Base-by-base conservation (phyloP, 169 alveolate genomes). In the Plasmodium ovale region DNA sequence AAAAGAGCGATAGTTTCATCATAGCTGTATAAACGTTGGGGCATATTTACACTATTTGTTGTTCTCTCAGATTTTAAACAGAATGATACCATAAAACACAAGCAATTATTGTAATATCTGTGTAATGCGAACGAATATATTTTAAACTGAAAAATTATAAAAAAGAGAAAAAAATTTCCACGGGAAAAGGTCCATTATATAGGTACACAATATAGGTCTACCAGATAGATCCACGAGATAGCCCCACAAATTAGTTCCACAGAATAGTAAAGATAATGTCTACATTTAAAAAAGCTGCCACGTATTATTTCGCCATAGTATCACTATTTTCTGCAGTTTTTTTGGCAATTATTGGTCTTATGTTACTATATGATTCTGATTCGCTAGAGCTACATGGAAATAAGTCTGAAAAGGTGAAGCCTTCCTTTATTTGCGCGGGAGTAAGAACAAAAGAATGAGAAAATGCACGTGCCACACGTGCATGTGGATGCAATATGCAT, bases 361-460 rank as follows among this genome's bases (percentile, higher is more conserved):
- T 74, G 88, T 51, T 74, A 44, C 47, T 74, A 67, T 62, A 62
- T 74, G 88, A 74, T 53, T 74, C 88, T 44, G 77, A 74, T 19
- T 74, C 88, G n/a, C 21, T 74, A 67, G 88, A 74, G 42, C 59
- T 74, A 49, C 88, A 74, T 65, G 88, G 88, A 51, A 44, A 74
- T 44, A 74, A 59, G 33, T 44, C 77, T 19, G 88, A 74, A 67
- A 74, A 74, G 33, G 88, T 60, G 29, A 59, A 60, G 29, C 88
- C 88, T 14, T 74, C 88, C 5, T 74, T 74, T 49, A 74, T 74
- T 74, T 59, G 88, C 23, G 88, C 88, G 27, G 88, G 88, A 74
- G 88, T 74, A 74, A 74, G 88, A 33, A n/a, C 21, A n/a, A 51
- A 73, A 49, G 56, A 25, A 3, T 47, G 12, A 14, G 16, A 14